Base-by-base conservation (phyloP, 352 stramenopile species). In the Globisporangium nodosum region DNA sequence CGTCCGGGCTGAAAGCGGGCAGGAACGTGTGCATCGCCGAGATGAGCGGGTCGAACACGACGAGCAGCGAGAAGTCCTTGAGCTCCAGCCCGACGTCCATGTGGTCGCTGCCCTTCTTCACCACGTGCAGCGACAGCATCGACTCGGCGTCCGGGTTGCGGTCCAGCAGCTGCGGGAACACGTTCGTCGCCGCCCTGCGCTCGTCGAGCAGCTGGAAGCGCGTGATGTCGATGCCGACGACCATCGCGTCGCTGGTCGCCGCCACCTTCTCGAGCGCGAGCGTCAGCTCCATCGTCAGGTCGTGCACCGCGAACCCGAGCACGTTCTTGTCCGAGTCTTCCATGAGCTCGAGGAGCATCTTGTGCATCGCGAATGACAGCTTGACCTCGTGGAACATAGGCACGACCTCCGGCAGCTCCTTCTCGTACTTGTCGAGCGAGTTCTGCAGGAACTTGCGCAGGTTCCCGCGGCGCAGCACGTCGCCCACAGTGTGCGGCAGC, bases 31-130 rank as follows among this genome's bases (percentile, higher is more conserved):
- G 67, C 62, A 74, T 71, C 9, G 64, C 61, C 12, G 67, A 63
- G 33, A 93, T 58, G 30, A 96, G 60, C 48, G 86, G 86, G 52
- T 92, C 82, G 61, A 92, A 90, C 2, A 94, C 64, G 45, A 93
- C 58, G 21, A 96, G 42, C 30, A 93, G 42, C 30, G 82, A 87
- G 45, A 92, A 85, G 24, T 87, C 57, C 48, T 75, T 77, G 2
- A 94, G 59, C 0, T 60, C 69, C 16, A 90, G 31, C 3, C 64
- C 61, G n/a, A 91, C 33, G 58, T 88, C 71, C 51, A 85, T 71
- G 52, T 90, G 73, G 15, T 72, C 71, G 27, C 75, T 78, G 42
- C 74, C 75, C 2, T 71, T 64, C 50, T 90, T 71, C 0, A 65
- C 66, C 24, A 90, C 42, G 20, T 67, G 64, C 54, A 93, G 49